These are phyloP conservation scores for Sugiyamaella floridensis DNA, from an alignment of 805 yeast species.

Conservation along the genomic window DNA sequence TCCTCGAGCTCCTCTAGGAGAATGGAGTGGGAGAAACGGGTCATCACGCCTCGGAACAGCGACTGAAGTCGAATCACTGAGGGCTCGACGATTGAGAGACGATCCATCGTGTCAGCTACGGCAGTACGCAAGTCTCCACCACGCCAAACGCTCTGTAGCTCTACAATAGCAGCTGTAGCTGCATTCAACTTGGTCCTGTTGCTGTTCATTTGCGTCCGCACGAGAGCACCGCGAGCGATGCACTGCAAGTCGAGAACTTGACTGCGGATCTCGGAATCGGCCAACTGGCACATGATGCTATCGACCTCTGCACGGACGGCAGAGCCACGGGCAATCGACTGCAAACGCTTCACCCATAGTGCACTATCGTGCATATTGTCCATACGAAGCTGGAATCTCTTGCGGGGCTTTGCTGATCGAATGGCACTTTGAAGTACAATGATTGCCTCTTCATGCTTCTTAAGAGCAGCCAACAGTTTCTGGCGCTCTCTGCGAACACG, in stretches of 20 bases:
- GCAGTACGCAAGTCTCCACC: slow-evolving; percentile 34
- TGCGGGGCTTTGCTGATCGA: slow-evolving; percentile 59
- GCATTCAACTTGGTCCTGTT: slow-evolving; percentile 11
- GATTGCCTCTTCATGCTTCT: slow-evolving; percentile 27
- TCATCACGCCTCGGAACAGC: slow-evolving; percentile 31
- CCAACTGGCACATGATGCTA: slow-evolving; percentile 34
- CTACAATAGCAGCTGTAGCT: slow-evolving; percentile 25
- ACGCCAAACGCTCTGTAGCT: slow-evolving; percentile 50
- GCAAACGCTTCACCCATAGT: slow-evolving; percentile 24
- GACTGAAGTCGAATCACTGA: slow-evolving; percentile 31
- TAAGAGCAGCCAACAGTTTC: slow-evolving; percentile 11
- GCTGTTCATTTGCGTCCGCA: slow-evolving; percentile 35
- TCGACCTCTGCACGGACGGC: slow-evolving; percentile 17
- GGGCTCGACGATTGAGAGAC: slow-evolving; percentile 17
- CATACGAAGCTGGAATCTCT: slow-evolving; percentile 22
- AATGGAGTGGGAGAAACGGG: slow-evolving; percentile 29
- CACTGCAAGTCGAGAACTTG: slow-evolving; percentile 48
- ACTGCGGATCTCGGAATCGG: slow-evolving; percentile 40
- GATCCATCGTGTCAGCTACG: slow-evolving; percentile 14
- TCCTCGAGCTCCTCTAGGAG: slow-evolving; percentile 32
- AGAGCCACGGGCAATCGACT: slow-evolving; percentile 34
- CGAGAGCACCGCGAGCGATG: slow-evolving; percentile 40
- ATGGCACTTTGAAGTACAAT: slow-evolving; percentile 48
- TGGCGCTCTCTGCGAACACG: slow-evolving; percentile 3
- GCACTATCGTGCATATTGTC: slow-evolving; percentile 15